A percentile compares a stretch with the other conserved stretches of the same genome.
These are phyloP conservation scores for Rhizophora apiculata DNA, from an alignment of 345 rosid species.

Conservation along the genomic window DNA sequence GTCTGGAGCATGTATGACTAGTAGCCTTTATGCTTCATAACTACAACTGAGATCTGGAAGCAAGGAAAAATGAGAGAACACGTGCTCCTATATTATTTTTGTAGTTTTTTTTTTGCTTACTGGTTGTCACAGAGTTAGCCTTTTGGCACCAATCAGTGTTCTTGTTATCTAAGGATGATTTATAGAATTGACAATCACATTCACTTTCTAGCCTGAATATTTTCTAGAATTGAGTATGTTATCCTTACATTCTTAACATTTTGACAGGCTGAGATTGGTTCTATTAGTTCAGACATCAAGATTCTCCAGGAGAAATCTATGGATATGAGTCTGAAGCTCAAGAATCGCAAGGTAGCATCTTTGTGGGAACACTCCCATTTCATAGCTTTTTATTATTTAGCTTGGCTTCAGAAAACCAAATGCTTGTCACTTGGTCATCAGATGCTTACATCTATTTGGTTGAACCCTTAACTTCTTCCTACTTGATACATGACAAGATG, in stretches of 20 bases:
- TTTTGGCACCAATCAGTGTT: too few relatives aligned
- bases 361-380: neutral
- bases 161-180: too few relatives aligned
- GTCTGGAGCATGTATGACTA: too few relatives aligned
- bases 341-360: conserved; percentile 82
- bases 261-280: conserved; percentile 85
- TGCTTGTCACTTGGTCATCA: neutral
- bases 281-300: conserved; percentile 95
- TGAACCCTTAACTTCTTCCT: neutral
- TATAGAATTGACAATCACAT: neutral
- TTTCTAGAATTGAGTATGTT: conserved; percentile 12
- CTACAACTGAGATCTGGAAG: too few relatives aligned
- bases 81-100: too few relatives aligned
- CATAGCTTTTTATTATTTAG: neutral
- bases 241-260: neutral
- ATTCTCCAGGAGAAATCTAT: conserved; percentile 97
- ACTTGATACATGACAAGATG: neutral
- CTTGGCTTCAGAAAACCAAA: neutral
- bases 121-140: too few relatives aligned
- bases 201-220: neutral
- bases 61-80: too few relatives aligned
- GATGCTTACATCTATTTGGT: neutral
- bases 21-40: too few relatives aligned
- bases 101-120: too few relatives aligned
- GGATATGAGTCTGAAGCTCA: conserved; percentile 99